Conservation (phyloP, 495 filamentous ascomycete species). For the Pyronema omphalodes region DNA sequence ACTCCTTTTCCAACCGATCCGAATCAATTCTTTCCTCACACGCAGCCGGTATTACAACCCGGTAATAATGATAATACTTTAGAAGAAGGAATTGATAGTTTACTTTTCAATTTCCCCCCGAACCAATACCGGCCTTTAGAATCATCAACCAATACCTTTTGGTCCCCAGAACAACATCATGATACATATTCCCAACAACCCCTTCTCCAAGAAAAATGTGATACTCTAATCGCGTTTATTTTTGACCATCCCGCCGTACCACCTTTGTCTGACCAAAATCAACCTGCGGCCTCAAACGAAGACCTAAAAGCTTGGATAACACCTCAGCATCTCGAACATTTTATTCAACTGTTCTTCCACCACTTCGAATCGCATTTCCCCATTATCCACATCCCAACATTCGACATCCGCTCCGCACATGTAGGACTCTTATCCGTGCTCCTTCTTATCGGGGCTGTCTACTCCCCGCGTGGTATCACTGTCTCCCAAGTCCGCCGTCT, state of each 20-base stretch:
- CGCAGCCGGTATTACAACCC: too few species aligned
- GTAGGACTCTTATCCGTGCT: conserved; percentile 42
- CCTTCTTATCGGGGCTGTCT: conserved; percentile 49
- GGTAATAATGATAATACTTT: not conserved
- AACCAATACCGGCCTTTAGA: conserved; percentile 18
- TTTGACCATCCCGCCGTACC: conserved; percentile 28
- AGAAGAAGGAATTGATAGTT: not conserved
- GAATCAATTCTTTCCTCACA: too few species aligned
- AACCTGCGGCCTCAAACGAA: not conserved
- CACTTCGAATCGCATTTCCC: conserved; percentile 51
- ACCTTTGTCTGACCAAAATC: conserved; percentile 4
- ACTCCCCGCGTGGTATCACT: conserved; percentile 35
- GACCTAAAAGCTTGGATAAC: conserved; percentile 31
- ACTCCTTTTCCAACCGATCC: not conserved
- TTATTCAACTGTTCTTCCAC: conserved; percentile 37
- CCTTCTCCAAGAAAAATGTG: conserved; percentile 25
- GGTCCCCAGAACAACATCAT: not conserved
- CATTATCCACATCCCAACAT: conserved; percentile 50
- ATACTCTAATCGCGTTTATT: conserved; percentile 36
- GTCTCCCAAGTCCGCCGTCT: conserved; percentile 38
- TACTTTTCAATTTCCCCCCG: not conserved
- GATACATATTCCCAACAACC: not conserved
- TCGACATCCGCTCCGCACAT: conserved; percentile 40
- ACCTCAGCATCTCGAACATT: conserved; percentile 40
- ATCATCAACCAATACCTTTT: conserved; percentile 7